Base-by-base conservation (phyloP, 108 stramenopile species). In the Stephanodiscus triporus region DNA sequence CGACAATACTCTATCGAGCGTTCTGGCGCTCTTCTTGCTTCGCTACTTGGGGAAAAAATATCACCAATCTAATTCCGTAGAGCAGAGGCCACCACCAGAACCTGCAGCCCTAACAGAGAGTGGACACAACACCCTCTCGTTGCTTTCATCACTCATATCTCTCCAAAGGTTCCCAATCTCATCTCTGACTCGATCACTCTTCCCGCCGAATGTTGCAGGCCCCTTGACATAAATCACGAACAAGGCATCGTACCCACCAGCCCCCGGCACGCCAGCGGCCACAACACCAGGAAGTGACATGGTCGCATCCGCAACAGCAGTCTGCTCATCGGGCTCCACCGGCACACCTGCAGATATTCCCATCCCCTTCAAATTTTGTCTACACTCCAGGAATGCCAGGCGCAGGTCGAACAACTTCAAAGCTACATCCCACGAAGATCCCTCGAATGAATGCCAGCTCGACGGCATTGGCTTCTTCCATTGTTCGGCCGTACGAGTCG, bases 161-260 rank as follows among this genome's bases (percentile, higher is more conserved):
- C 65, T 74, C 91, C 91, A 94, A 5, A 94, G 53, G 13, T 82
- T 63, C 9, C 87, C 87, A 73, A 94, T 91, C 16, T 75, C 66
- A 50, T 89, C 78, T 24, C 87, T 61, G 13, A 86, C 86, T 11
- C 63, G 23, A 24, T 86, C 85, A 56, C 82, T 83, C 26, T 37
- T 38, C 1, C 78, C 82, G 40, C 69, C 78, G 29, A 40, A 36
- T 22, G 76, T 83, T 13, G 68, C 73, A 5, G 38, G 58, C 9
- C 85, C 82, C 49, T 86, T 78, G 27, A 89, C 86, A 62, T 91
- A 94, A 22, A 94, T 55, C 59, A 90, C 96, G 57, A 90, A 97
- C 47, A 98, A 63, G 17, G 98, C 98, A 76, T 97, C 98, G 63
- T 92, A 95, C 14, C 98, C 98, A 32, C 98, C 98, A 10, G 98